phyloP scores from a whole-genome alignment of 495 filamentous ascomycete species.

The Podospora didyma region DNA sequence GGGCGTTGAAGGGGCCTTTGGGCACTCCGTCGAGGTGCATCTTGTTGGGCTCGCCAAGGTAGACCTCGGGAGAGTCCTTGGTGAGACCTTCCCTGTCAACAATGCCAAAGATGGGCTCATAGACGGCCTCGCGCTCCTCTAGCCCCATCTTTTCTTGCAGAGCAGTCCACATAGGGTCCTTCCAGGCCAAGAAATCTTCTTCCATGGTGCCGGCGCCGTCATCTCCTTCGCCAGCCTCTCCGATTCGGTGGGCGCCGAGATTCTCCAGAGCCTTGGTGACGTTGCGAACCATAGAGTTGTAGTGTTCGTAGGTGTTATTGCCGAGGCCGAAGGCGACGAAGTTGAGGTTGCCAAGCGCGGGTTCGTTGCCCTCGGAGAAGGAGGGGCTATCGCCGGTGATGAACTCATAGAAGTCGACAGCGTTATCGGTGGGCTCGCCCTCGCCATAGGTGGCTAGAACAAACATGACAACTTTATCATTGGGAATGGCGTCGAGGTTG shows the following conservation, averaged over 20 bases:
- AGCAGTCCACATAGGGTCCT: constrained; percentile 96
- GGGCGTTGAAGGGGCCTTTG: constrained; percentile 90
- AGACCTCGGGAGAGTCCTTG: constrained; percentile 79
- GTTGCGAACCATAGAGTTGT: constrained; percentile 96
- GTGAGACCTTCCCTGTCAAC: constrained; percentile 70
- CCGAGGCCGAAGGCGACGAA: constrained; percentile 95
- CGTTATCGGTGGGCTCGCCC: constrained; percentile 97
- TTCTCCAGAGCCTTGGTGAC: constrained; percentile 75
- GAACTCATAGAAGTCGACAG: constrained; percentile 98
- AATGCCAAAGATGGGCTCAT: constrained; percentile 88
- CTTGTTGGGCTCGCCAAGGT: constrained; percentile 94
- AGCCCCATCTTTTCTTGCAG: constrained; percentile 76
- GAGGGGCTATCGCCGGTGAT: constrained; percentile 72
- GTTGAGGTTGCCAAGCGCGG: constrained; percentile 78
- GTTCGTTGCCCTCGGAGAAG: constrained; percentile 76
- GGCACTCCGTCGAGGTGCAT: constrained; percentile 81
- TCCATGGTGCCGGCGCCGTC: constrained; percentile 99
- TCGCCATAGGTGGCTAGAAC: constrained; percentile 97
- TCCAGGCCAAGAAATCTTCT: constrained; percentile 98
- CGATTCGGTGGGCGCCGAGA: constrained; percentile 78
- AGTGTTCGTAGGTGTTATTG: constrained; percentile 99
- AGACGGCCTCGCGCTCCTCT: constrained; percentile 92
- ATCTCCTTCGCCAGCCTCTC: constrained; percentile 89
- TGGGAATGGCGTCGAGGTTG: constrained; percentile 82
- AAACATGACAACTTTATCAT: constrained; percentile 90